Percentiles rank a stretch among this genome's conserved stretches.
These are phyloP conservation scores for Vigna radiata DNA, from an alignment of 306 rosid genomes.

Conservation along the genomic window DNA sequence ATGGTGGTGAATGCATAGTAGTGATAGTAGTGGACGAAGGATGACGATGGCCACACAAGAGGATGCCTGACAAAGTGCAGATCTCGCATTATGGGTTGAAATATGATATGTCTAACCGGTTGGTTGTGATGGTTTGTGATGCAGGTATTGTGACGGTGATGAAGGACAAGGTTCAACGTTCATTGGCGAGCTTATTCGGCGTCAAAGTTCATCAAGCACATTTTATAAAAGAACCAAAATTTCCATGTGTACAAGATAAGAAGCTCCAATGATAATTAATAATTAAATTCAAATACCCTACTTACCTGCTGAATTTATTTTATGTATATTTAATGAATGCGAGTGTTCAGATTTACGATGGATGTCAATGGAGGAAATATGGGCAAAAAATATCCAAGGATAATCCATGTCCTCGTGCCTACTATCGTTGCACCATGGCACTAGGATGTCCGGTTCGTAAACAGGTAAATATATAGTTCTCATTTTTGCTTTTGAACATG, in stretches of 20 bases:
- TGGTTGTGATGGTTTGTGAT: no score
- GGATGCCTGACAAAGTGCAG: no score
- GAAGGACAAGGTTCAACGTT: no score
- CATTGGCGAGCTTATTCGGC: no score
- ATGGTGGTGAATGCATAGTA: no score
- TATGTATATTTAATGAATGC: not conserved
- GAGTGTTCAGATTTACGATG: constrained; percentile 56
- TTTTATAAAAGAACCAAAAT: constrained; percentile 45
- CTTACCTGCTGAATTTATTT: not conserved
- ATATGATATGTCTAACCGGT: no score
- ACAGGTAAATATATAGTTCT: constrained; percentile 45
- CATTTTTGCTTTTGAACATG: not conserved
- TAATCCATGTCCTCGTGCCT: constrained; percentile 71
- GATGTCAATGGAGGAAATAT: constrained; percentile 77
- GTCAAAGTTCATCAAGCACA: no score
- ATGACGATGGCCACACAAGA: no score
- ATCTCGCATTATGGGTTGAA: no score
- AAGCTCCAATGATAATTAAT: constrained; percentile 50
- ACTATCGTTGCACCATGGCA: constrained; percentile 70
- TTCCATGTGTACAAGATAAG: constrained; percentile 56
- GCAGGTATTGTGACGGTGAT: no score
- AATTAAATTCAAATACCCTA: not conserved
- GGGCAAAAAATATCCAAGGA: constrained; percentile 71
- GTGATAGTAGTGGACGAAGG: no score
- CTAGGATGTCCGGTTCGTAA: constrained; percentile 63